These are phyloP conservation scores for Neonectria ditissima DNA, from an alignment of 2,329 filamentous ascomycete genomes.

Conservation along the genomic window DNA sequence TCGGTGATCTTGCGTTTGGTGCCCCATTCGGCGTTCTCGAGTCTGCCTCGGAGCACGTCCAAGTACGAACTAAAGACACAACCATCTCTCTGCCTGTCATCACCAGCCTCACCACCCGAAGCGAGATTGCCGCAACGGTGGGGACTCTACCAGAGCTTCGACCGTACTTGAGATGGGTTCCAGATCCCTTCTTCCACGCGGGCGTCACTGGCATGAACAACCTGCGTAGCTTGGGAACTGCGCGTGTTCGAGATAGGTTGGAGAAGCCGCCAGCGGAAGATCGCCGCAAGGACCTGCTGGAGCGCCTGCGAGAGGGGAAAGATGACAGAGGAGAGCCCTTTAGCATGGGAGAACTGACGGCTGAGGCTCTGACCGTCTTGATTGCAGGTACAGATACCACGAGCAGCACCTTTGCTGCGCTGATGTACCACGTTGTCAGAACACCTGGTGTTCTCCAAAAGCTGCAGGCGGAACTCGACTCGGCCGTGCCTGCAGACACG, in stretches of 20 bases:
- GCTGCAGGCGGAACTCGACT: constrained; percentile 81
- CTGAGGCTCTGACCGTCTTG: constrained; percentile 88
- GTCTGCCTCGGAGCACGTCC: constrained; percentile 79
- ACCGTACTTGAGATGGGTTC: constrained; percentile 82
- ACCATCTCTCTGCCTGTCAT: constrained; percentile 81
- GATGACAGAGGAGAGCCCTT: constrained; percentile 83
- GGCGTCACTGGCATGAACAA: constrained; percentile 81
- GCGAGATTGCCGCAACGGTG: constrained; percentile 85
- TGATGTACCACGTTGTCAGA: constrained; percentile 79
- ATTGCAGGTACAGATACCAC: constrained; percentile 84
- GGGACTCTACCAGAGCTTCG: constrained; percentile 80
- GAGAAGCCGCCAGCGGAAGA: constrained; percentile 72
- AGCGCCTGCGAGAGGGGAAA: constrained; percentile 84
- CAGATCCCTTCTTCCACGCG: constrained; percentile 83
- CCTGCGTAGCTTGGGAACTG: constrained; percentile 88
- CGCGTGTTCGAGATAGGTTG: constrained; percentile 79
- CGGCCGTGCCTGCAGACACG: constrained; percentile 68
- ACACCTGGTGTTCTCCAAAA: constrained; percentile 78
- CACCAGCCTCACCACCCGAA: constrained; percentile 87
- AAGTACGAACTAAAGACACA: constrained; percentile 72
- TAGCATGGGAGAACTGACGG: constrained; percentile 82
- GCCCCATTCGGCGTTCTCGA: constrained; percentile 75
- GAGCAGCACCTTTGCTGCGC: constrained; percentile 82
- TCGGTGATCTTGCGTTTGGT: constrained; percentile 61
- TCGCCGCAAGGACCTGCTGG: constrained; percentile 79